Percentiles rank a stretch among this genome's conserved stretches.
Conservation (phyloP, 495 filamentous ascomycete genomes). For the Penicillium cataractarum region DNA sequence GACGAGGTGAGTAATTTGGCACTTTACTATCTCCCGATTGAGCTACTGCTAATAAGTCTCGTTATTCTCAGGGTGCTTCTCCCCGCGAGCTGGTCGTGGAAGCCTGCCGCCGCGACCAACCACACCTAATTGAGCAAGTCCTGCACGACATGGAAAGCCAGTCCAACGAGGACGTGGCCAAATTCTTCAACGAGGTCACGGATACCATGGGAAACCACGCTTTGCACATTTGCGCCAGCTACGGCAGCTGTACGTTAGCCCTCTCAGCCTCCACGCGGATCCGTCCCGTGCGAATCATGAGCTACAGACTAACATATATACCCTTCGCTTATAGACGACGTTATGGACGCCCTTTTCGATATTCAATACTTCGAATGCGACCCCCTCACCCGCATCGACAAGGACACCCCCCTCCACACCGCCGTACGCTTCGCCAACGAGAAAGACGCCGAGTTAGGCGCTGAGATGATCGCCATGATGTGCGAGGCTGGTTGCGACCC, state of each 20-base stretch:
- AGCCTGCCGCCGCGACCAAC: slow-evolving; percentile 90
- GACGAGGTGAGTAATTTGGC: slow-evolving; percentile 40
- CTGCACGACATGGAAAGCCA: slow-evolving; percentile 44
- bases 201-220: slow-evolving; percentile 85
- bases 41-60: slow-evolving; percentile 17
- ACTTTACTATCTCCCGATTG: not conserved
- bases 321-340: slow-evolving; percentile 64
- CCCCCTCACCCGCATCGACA: slow-evolving; percentile 75
- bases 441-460: slow-evolving; percentile 64
- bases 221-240: slow-evolving; percentile 83
- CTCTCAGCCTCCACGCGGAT: not conserved
- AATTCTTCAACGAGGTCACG: slow-evolving; percentile 79
- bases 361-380: slow-evolving; percentile 95
- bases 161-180: slow-evolving; percentile 60
- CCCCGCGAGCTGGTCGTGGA: slow-evolving; percentile 85
- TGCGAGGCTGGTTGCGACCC: slow-evolving; percentile 89
- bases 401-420: slow-evolving; percentile 88
- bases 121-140: slow-evolving; percentile 72
- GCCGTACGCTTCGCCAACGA: slow-evolving; percentile 84
- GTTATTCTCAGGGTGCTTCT: slow-evolving; percentile 73
- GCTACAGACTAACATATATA: not conserved
- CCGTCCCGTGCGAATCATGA: not conserved
- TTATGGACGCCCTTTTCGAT: slow-evolving; percentile 90
- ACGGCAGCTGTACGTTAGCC: slow-evolving; percentile 76
- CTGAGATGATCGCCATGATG: slow-evolving; percentile 81